Evolutionary conservation across 108 stramenopile genomes (phyloP).

Genomic region (Cylindrotheca fusiformis): DNA sequence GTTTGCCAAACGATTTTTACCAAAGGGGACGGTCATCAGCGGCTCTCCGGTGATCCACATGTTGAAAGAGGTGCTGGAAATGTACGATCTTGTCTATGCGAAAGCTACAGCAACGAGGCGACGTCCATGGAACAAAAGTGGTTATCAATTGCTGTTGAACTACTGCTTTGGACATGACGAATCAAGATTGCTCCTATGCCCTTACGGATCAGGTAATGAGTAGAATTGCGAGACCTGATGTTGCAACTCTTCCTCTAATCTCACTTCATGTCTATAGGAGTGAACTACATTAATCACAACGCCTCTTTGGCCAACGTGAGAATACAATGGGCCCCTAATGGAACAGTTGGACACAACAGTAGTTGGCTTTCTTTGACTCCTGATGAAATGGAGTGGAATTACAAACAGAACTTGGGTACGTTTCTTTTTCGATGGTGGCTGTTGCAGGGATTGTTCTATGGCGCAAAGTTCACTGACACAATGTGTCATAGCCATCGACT

Average conservation of each 20-base stretch:
- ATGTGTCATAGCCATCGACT: slow-evolving; percentile 50
- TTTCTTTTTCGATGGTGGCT: no score
- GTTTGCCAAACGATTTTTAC: slow-evolving; percentile 49
- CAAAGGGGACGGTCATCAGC: slow-evolving; percentile 35
- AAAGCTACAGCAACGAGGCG: slow-evolving; percentile 31
- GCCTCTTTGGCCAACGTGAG: slow-evolving; percentile 19
- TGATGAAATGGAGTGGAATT: slow-evolving; percentile 19
- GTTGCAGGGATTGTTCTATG: no score
- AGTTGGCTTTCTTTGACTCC: slow-evolving; percentile 10
- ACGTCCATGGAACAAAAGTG: slow-evolving; percentile 16
- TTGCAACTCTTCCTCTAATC: no score
- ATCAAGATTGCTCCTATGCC: slow-evolving; percentile 50
- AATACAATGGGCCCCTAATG: background rate
- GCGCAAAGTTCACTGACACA: no score
- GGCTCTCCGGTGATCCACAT: slow-evolving; percentile 54
- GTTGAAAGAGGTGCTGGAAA: slow-evolving; percentile 35
- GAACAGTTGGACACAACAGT: background rate
- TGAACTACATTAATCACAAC: slow-evolving; percentile 70
- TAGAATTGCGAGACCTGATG: no score
- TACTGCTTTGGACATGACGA: slow-evolving; percentile 72
- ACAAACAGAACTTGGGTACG: slow-evolving; percentile 30
- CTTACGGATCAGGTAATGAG: slow-evolving; percentile 35
- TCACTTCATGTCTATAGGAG: no score
- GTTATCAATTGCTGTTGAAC: slow-evolving; percentile 55
- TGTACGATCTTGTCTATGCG: slow-evolving; percentile 37